Conservation (phyloP, 495 filamentous ascomycete genomes). For the Melanomma pulvis-pyrius region DNA sequence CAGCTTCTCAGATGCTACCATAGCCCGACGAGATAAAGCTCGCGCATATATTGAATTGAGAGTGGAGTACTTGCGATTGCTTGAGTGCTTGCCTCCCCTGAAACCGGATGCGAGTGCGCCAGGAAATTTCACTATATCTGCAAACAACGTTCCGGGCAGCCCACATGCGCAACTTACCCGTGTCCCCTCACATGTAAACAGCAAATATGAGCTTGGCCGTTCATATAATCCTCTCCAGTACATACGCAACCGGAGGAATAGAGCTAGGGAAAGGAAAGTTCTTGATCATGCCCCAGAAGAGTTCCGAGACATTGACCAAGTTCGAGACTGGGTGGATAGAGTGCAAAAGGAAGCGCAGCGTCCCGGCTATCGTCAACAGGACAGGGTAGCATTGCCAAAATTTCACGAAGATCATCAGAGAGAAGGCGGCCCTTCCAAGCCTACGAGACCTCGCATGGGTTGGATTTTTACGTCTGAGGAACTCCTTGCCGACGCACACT, state of each 20-base stretch:
- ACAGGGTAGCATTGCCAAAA: slow-evolving; percentile 55
- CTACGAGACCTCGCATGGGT: slow-evolving; percentile 65
- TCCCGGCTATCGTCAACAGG: slow-evolving; percentile 50
- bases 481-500: slow-evolving; percentile 80
- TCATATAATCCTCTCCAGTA: slow-evolving; percentile 85
- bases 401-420: slow-evolving; percentile 47
- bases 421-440: slow-evolving; percentile 10
- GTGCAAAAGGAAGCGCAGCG: slow-evolving; percentile 57
- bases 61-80: slow-evolving; percentile 75
- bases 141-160: slow-evolving; percentile 41
- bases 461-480: slow-evolving; percentile 80
- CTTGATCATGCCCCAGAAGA: slow-evolving; percentile 74
- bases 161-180: slow-evolving; percentile 38
- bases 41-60: slow-evolving; percentile 77
- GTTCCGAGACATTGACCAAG: slow-evolving; percentile 70
- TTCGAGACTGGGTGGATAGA: slow-evolving; percentile 73
- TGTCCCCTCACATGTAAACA: slow-evolving; percentile 30
- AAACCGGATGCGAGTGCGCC: slow-evolving; percentile 51
- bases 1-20: slow-evolving; percentile 74
- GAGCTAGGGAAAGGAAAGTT: slow-evolving; percentile 68
- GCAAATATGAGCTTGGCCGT: slow-evolving; percentile 54
- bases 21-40: slow-evolving; percentile 76
- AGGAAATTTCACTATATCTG: slow-evolving; percentile 39
- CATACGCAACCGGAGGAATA: slow-evolving; percentile 79
- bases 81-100: slow-evolving; percentile 74